Evolutionary conservation across 257 asterid species (phyloP).

Genomic region (Eustoma russellianum): DNA sequence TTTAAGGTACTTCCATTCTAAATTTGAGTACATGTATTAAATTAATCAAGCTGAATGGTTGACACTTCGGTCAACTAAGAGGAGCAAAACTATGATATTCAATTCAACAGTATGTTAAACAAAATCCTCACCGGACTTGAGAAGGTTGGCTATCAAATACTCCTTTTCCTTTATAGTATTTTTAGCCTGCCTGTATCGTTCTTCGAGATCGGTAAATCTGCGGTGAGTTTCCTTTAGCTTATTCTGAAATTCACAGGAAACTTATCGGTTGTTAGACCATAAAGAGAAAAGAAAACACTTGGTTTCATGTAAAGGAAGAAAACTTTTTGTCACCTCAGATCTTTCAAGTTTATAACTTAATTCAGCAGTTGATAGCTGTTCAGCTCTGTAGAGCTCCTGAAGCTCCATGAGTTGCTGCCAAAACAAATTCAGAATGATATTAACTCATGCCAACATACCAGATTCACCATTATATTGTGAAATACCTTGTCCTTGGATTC

Average conservation of each 20-base stretch:
- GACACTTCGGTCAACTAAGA: too few relatives aligned
- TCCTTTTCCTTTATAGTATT: slow-evolving; percentile 92
- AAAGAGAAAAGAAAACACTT: slow-evolving; percentile 1
- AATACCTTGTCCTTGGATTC: slow-evolving; percentile 92
- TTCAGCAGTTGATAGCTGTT: slow-evolving; percentile 68
- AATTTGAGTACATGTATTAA: too few relatives aligned
- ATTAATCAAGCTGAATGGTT: too few relatives aligned
- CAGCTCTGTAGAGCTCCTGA: slow-evolving; percentile 72
- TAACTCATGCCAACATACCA: neutral
- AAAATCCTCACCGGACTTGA: slow-evolving; percentile 68
- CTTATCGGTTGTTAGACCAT: slow-evolving; percentile 20
- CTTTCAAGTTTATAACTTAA: slow-evolving; percentile 73
- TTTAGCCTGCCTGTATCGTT: slow-evolving; percentile 78
- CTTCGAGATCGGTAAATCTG: slow-evolving; percentile 85
- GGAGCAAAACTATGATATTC: too few relatives aligned
- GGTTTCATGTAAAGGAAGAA: neutral
- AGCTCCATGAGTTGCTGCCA: slow-evolving; percentile 80
- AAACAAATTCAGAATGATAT: slow-evolving; percentile 6
- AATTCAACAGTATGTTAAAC: slow-evolving; percentile 2
- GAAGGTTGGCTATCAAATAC: slow-evolving; percentile 78
- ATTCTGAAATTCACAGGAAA: slow-evolving; percentile 43
- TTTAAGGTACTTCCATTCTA: too few relatives aligned
- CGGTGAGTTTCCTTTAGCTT: slow-evolving; percentile 83
- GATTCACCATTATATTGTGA: slow-evolving; percentile 1
- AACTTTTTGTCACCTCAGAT: slow-evolving; percentile 47